A percentile compares a stretch with the other conserved stretches of the same genome.
phyloP scores from a whole-genome alignment of 352 stramenopile species.

The Globisporangium echinulatum region DNA sequence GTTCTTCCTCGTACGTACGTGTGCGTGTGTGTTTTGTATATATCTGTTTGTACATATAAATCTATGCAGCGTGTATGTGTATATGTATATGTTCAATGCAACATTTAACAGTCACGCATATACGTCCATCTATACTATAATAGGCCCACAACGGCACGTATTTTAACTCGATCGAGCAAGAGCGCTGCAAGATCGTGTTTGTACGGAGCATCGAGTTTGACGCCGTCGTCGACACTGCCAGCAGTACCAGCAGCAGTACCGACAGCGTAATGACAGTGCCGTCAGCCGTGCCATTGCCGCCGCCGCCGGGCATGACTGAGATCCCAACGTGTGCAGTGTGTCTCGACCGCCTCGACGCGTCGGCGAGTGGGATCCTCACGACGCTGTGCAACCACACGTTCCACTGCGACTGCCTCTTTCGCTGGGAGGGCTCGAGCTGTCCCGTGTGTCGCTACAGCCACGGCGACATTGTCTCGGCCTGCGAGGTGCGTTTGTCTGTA shows the following conservation, averaged over 20 bases:
- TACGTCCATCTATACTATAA: not conserved
- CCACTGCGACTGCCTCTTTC: conserved; percentile 94
- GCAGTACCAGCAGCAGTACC: conserved; percentile 3
- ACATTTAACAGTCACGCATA: too few species aligned
- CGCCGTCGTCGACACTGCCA: conserved; percentile 19
- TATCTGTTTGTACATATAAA: too few species aligned
- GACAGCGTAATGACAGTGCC: not conserved
- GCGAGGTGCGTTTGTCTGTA: conserved; percentile 39
- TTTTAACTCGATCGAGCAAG: conserved; percentile 90
- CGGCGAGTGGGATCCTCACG: conserved; percentile 89
- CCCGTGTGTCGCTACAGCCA: conserved; percentile 96
- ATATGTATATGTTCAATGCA: too few species aligned
- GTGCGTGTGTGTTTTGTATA: not conserved
- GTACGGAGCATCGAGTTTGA: conserved; percentile 87
- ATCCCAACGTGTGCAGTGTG: conserved; percentile 90
- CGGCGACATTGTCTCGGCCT: conserved; percentile 90
- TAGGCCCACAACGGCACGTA: conserved; percentile 85
- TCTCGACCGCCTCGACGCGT: conserved; percentile 84
- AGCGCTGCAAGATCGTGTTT: conserved; percentile 88
- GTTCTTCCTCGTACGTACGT: conserved; percentile 50
- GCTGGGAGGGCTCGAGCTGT: conserved; percentile 94
- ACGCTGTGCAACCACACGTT: conserved; percentile 98
- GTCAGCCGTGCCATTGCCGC: conserved; percentile 14
- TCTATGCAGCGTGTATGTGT: too few species aligned
- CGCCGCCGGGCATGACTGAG: conserved; percentile 76